Conservation (phyloP, 2,329 filamentous ascomycete genomes). For the Fusarium sp. region DNA sequence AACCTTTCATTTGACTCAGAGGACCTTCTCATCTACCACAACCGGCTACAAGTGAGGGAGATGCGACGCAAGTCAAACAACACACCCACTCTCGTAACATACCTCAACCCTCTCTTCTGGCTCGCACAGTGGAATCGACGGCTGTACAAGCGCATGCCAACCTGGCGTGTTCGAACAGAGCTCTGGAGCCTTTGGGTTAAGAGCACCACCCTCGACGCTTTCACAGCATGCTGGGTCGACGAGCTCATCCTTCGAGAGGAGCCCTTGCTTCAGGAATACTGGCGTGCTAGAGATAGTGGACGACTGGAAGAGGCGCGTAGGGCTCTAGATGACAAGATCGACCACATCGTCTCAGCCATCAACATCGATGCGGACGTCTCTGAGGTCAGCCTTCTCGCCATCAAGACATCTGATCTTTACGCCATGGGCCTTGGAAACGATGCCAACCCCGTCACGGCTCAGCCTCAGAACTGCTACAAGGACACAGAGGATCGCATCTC, state of each 20-base stretch:
- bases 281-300: slow-evolving; percentile 25
- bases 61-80: slow-evolving; percentile 12
- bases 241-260: slow-evolving; percentile 33
- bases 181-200: slow-evolving; percentile 32
- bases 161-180: slow-evolving; percentile 32
- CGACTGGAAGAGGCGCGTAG: slow-evolving; percentile 12
- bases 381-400: slow-evolving; percentile 21
- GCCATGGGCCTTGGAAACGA: slow-evolving; percentile 34
- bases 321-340: slow-evolving; percentile 21
- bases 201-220: slow-evolving; percentile 20
- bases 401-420: slow-evolving; percentile 34
- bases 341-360: slow-evolving; percentile 30
- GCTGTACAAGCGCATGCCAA: slow-evolving; percentile 23
- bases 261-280: slow-evolving; percentile 19
- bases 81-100: neutral
- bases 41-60: slow-evolving; percentile 14
- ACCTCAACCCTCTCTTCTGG: neutral
- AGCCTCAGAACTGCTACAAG: slow-evolving; percentile 28
- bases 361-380: slow-evolving; percentile 33
- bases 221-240: slow-evolving; percentile 33
- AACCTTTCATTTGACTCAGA: slow-evolving; percentile 24
- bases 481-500: slow-evolving; percentile 29
- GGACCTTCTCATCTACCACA: slow-evolving; percentile 27
- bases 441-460: slow-evolving; percentile 29
- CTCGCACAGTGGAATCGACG: slow-evolving; percentile 22